Base-by-base conservation (phyloP, 176 grass and related monocot species). In the Oryza meridionalis region DNA sequence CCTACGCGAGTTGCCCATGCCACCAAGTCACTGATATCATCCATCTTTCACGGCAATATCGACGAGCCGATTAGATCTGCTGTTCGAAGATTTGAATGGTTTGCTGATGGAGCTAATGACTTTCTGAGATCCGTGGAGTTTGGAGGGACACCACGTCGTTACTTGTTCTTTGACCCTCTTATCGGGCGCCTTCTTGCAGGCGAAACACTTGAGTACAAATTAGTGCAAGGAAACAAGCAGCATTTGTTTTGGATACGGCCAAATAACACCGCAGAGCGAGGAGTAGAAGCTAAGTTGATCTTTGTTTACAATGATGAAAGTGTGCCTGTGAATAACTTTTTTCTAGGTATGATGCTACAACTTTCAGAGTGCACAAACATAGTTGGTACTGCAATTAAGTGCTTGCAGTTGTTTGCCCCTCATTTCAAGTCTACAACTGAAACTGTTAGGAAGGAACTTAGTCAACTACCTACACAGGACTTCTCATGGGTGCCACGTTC, bases 81-180 rank as follows among this genome's bases (percentile, higher is more conserved):
- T 17, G 13, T 84, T 25, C 11, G 29, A 1, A 32, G 81, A 24
- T 84, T 75, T 4, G 81, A 84, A 19, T 2, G 81, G 59, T 40
- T 51, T 11, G 81, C 71, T 0, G 61, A 65, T 0, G 69, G 53
- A 2, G 81, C 53, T 11, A 5, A 58, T 14, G 80, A 73, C 10
- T 82, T 73, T 2, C 7, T 83, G 9, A 84, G 43, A 8, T 51
- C 35, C 9, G 29, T 75, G 71, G 81, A 84, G 53, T 44, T 50
- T 10, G 71, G 81, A 6, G 70, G 61, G 12, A 27, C 82, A 5
- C 82, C 72, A 1, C 13, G 9, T 1, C 19, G 0, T 5, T 37
- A 38, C 19, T 37, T 51, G 61, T 75, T 75, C 81, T 67, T 75
- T 2, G 19, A 84, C 3, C 43, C 61, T 75, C 61, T 84, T 37